phyloP scores from a whole-genome alignment of 768 basidiomycete species.

The Paxillus ammoniavirescens region DNA sequence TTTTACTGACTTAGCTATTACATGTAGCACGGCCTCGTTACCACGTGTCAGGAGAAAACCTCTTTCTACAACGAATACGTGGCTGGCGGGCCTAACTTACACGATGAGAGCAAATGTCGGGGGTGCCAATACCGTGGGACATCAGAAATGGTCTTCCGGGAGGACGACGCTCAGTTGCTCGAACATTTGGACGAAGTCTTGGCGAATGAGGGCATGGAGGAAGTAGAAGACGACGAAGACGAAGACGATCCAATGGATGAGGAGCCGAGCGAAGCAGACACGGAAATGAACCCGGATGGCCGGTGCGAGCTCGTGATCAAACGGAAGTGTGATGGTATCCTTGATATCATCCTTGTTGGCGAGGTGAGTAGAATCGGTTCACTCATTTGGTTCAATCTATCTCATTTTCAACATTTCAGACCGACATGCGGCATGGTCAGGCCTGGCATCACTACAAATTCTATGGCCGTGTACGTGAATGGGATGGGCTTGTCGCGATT shows the following conservation, averaged over 20 bases:
- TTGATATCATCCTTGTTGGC: conserved; percentile 62
- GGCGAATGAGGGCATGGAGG: conserved; percentile 13
- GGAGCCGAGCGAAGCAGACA: conserved; percentile 21
- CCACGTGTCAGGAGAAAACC: conserved; percentile 21
- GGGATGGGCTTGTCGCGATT: conserved; percentile 60
- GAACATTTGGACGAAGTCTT: conserved; percentile 6
- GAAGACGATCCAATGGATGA: conserved; percentile 29
- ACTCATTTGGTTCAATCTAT: background rate
- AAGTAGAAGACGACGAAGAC: conserved; percentile 28
- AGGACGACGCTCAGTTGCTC: conserved; percentile 25
- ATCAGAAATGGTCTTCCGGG: conserved; percentile 27
- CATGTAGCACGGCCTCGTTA: conserved; percentile 19
- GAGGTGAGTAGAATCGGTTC: conserved; percentile 36
- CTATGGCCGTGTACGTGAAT: conserved; percentile 53
- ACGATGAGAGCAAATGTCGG: conserved; percentile 41
- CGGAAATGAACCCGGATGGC: conserved; percentile 24
- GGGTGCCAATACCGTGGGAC: conserved; percentile 28
- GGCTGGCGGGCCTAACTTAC: conserved; percentile 37
- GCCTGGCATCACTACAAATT: conserved; percentile 50
- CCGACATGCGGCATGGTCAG: conserved; percentile 44
- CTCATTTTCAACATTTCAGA: conserved; percentile 31
- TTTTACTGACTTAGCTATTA: background rate
- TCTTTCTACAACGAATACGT: conserved; percentile 43
- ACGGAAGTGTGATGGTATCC: conserved; percentile 50
- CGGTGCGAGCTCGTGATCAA: conserved; percentile 22